Base-by-base conservation (phyloP, 2,329 filamentous ascomycete genomes). In the Ascochyta pisi region DNA sequence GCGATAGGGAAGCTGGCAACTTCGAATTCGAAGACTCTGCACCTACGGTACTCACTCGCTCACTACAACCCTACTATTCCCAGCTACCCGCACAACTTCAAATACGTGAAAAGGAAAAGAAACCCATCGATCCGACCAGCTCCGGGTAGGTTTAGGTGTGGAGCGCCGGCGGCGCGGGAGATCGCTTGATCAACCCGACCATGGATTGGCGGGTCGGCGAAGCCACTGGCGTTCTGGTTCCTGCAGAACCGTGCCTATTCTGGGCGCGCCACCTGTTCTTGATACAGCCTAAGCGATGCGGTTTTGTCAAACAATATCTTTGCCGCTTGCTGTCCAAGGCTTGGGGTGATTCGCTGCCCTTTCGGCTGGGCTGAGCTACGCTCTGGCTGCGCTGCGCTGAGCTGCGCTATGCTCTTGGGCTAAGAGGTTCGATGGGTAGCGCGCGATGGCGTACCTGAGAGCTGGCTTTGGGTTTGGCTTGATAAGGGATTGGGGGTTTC, bases 401-500 rank as follows among this genome's bases (percentile, higher is more conserved):
- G 41, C 48, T 51, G 48, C 50, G 50, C 39, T 54, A 34, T 39
- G 44, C 33, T 42, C 45, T 44, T 49, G 45, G 50, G 15, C 35
- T 38, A 3, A 19, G 19, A 19, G 19, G 19, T 19, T 19, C 19
- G 35, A 2, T 4, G 9, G 24, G 42, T 56, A 56, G 53, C 46
- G 53, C 29, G 46, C 53, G 6, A 48, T 51, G 53, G 53, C 53
- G 53, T 42, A 56, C 53, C 53, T 47, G 53, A 56, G 27, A 15
- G 10, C 12, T 31, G 29, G 29, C 29, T 8, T 41, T 24, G 31
- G 23, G 37, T 42, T 40, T 16, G 46, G 37, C 37, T 26, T 51
- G 47, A 56, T 56, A 56, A 56, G 53, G 47, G 42, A 48, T 38
- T 51, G 37, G 37, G 43, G 23, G 22, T 49, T 16, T 41, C 31